phyloP scores from a whole-genome alignment of 1,139 yeast species.

The Kodamaea sp. region DNA sequence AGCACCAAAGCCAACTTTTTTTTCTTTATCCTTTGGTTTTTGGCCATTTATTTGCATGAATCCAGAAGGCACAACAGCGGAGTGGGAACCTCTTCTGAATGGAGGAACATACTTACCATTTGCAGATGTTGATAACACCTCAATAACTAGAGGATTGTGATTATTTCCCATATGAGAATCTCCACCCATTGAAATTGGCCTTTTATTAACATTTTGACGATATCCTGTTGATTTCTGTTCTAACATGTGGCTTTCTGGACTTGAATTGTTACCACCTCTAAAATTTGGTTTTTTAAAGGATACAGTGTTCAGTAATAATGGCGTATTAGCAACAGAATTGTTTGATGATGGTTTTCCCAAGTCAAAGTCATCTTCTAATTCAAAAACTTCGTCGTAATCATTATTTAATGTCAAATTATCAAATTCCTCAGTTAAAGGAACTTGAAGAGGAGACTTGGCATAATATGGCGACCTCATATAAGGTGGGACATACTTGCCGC shows the following conservation, averaged over 20 bases:
- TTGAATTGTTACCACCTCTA: conserved; percentile 9
- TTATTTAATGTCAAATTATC: conserved; percentile 30
- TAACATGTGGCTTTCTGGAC: conserved; percentile 9
- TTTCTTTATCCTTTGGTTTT: conserved; percentile 9
- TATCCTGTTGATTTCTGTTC: not conserved
- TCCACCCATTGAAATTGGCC: conserved; percentile 14
- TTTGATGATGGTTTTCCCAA: conserved; percentile 6
- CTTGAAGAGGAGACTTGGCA: conserved; percentile 33
- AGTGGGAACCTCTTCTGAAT: conserved; percentile 50
- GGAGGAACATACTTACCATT: conserved; percentile 71
- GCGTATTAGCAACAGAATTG: not conserved
- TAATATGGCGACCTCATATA: conserved; percentile 40
- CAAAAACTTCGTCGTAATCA: conserved; percentile 43
- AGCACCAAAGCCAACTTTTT: not conserved
- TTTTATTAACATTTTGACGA: conserved; percentile 4
- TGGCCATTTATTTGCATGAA: conserved; percentile 5
- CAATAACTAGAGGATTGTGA: conserved; percentile 1
- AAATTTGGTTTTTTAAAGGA: conserved; percentile 15
- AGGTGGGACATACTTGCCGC: conserved; percentile 46
- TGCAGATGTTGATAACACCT: conserved; percentile 18
- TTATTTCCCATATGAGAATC: conserved; percentile 1
- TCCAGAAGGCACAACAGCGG: conserved; percentile 4
- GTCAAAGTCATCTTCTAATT: conserved; percentile 44
- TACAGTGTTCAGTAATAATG: conserved; percentile 4
- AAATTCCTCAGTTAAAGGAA: conserved; percentile 38